Percentiles rank a stretch among this genome's conserved stretches.
phyloP scores from a whole-genome alignment of 768 basidiomycete genomes.

The Rhizopogon roseolus region DNA sequence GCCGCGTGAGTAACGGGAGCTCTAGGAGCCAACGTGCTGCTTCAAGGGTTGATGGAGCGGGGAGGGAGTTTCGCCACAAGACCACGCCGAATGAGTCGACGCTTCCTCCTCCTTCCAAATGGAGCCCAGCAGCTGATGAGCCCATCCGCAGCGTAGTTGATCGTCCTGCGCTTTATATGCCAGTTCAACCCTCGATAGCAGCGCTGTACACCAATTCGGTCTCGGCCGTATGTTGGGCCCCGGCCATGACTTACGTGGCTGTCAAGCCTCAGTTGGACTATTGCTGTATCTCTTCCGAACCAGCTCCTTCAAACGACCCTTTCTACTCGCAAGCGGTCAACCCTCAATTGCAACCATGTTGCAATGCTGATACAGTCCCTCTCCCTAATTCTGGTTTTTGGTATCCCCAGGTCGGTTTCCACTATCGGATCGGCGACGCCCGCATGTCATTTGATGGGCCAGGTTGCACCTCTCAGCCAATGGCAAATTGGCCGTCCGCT shows the following conservation, averaged over 20 bases:
- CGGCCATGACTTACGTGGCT: slow-evolving; percentile 12
- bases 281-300: slow-evolving; percentile 14
- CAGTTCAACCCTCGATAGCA: slow-evolving; percentile 49
- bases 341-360: slow-evolving; percentile 51
- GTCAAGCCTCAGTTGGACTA: slow-evolving; percentile 16
- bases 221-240: slow-evolving; percentile 23
- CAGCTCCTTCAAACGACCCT: slow-evolving; percentile 8
- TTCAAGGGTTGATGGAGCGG: background rate
- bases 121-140: slow-evolving; percentile 80
- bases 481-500: slow-evolving; percentile 39
- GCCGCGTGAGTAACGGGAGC: slow-evolving; percentile 34
- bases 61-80: background rate
- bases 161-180: slow-evolving; percentile 58
- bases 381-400: slow-evolving; percentile 50
- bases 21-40: slow-evolving; percentile 1
- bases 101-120: slow-evolving; percentile 72
- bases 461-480: slow-evolving; percentile 29
- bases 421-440: slow-evolving; percentile 45
- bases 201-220: slow-evolving; percentile 29
- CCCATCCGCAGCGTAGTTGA: slow-evolving; percentile 56
- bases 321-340: slow-evolving; percentile 18
- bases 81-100: slow-evolving; percentile 21
- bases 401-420: slow-evolving; percentile 55
- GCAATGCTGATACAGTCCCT: slow-evolving; percentile 44
- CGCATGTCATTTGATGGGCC: slow-evolving; percentile 40